A percentile compares a stretch with the other conserved stretches of the same genome.
phyloP scores from a whole-genome alignment of 495 filamentous ascomycete genomes.

The Lasiosphaeriaceae sp. region DNA sequence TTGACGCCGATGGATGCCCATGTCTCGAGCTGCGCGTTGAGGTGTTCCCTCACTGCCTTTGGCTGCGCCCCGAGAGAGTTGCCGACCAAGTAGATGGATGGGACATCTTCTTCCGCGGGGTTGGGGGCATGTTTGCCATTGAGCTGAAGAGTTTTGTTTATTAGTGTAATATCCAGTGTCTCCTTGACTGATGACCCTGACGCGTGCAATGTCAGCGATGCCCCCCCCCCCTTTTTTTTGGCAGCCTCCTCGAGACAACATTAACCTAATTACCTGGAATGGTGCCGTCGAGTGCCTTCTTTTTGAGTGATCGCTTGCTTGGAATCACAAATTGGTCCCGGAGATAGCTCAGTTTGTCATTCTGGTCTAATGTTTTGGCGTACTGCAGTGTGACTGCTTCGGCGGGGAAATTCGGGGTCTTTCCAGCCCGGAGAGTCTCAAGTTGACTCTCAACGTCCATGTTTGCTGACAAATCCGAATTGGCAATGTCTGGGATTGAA shows the following conservation, averaged over 20 bases:
- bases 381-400: constrained; percentile 16
- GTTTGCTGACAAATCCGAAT: neutral
- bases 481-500: too few species aligned
- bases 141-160: neutral
- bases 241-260: too few species aligned
- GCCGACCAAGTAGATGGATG: constrained; percentile 82
- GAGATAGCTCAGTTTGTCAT: constrained; percentile 63
- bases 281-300: constrained; percentile 53
- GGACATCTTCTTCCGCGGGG: constrained; percentile 25
- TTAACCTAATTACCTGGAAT: constrained; percentile 15
- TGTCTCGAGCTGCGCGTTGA: constrained; percentile 71
- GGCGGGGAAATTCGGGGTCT: constrained; percentile 13
- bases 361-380: constrained; percentile 50
- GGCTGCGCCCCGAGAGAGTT: constrained; percentile 92
- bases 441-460: constrained; percentile 6
- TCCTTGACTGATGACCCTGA: too few species aligned
- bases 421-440: constrained; percentile 12
- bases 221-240: too few species aligned
- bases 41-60: constrained; percentile 56
- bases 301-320: constrained; percentile 60
- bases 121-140: constrained; percentile 10
- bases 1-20: constrained; percentile 88
- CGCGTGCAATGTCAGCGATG: too few species aligned
- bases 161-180: neutral
- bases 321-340: constrained; percentile 78